phyloP scores from a whole-genome alignment of 768 basidiomycete genomes.

The Collybiopsis luxurians region DNA sequence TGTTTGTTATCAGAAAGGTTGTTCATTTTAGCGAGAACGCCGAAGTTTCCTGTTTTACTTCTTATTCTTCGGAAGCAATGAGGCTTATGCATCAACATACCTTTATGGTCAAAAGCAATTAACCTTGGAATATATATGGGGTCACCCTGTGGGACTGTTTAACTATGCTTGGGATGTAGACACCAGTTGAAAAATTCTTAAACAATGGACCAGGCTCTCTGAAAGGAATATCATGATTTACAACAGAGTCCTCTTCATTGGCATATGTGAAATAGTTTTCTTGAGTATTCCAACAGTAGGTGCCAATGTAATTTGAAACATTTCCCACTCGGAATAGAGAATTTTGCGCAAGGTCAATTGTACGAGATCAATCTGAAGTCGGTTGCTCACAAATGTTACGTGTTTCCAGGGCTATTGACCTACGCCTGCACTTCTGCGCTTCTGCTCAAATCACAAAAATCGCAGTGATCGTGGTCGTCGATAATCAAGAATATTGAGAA shows the following conservation, averaged over 20 bases:
- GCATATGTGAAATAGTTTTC: conserved; percentile 61
- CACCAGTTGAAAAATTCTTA: conserved; percentile 36
- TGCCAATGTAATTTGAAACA: conserved; percentile 64
- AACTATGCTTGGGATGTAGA: not conserved
- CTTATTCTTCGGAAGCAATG: not conserved
- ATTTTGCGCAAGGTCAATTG: conserved; percentile 65
- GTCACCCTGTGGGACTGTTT: conserved; percentile 32
- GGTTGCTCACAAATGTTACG: no score
- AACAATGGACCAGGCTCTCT: conserved; percentile 52
- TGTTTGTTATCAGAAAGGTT: conserved; percentile 32
- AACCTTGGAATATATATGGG: conserved; percentile 58
- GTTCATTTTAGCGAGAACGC: conserved; percentile 45
- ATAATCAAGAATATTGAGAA: no score
- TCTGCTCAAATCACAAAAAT: no score
- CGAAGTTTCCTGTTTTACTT: conserved; percentile 57
- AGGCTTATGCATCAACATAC: conserved; percentile 27
- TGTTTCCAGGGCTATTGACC: no score
- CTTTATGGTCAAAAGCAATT: conserved; percentile 66
- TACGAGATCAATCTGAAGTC: no score
- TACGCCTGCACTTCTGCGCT: no score
- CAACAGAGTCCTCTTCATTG: conserved; percentile 38
- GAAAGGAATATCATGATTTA: conserved; percentile 62
- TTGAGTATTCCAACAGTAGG: conserved; percentile 84
- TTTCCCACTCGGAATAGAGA: conserved; percentile 69
- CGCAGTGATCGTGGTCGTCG: no score